These are phyloP conservation scores for Arthroderma sp. DNA, from an alignment of 2,329 filamentous ascomycete species.

Conservation along the genomic window DNA sequence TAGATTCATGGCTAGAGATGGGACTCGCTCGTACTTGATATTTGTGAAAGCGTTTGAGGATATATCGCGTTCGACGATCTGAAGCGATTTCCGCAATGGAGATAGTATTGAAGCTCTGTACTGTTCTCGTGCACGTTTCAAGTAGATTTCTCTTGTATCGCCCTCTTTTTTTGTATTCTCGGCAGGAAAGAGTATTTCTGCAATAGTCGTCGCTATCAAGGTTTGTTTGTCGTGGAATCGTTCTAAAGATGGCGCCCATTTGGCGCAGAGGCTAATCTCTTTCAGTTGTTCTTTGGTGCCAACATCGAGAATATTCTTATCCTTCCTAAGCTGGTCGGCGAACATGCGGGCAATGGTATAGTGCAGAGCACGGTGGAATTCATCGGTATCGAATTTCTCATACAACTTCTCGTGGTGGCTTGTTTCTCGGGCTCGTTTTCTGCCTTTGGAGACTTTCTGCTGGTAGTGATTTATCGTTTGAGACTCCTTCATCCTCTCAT, in stretches of 20 bases:
- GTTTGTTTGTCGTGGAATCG: constrained; percentile 49
- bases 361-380: constrained; percentile 43
- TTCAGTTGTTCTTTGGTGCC: constrained; percentile 32
- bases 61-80: constrained; percentile 40
- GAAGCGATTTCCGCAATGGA: constrained; percentile 41
- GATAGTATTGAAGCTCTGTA: constrained; percentile 42
- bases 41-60: constrained; percentile 41
- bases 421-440: constrained; percentile 23
- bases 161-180: constrained; percentile 24
- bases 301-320: constrained; percentile 34
- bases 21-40: constrained; percentile 47
- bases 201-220: constrained; percentile 45
- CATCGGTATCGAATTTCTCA: constrained; percentile 33
- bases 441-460: neutral
- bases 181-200: constrained; percentile 41
- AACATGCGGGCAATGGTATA: constrained; percentile 45
- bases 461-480: constrained; percentile 18
- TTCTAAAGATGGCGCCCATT: constrained; percentile 48
- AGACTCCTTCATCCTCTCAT: neutral
- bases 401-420: constrained; percentile 34
- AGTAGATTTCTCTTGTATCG: constrained; percentile 38
- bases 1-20: constrained; percentile 46
- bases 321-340: constrained; percentile 42
- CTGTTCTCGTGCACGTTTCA: constrained; percentile 43
- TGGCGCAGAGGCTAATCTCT: constrained; percentile 45